Evolutionary conservation across 2,329 filamentous ascomycete genomes (phyloP).

Genomic region (Alternaria hordeiaustralica): DNA sequence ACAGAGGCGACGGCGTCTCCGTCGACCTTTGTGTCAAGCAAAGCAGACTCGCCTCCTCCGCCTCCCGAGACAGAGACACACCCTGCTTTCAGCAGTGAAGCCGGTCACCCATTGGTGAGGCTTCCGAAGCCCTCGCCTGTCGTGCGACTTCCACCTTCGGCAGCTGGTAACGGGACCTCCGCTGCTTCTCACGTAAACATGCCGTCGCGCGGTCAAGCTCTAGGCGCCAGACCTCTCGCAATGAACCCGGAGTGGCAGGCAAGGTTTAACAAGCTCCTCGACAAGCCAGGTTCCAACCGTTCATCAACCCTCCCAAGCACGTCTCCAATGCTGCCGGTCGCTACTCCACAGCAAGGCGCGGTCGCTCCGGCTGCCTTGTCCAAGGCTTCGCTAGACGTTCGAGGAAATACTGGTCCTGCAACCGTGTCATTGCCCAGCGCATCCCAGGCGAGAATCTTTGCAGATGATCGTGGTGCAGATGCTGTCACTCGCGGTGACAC

Average conservation of each 20-base stretch:
- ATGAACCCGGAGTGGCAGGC: conserved; percentile 73
- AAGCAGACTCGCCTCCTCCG: conserved; percentile 49
- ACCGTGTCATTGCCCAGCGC: conserved; percentile 72
- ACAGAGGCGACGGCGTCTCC: conserved; percentile 30
- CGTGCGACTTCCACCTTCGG: conserved; percentile 77
- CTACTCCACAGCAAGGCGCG: conserved; percentile 50
- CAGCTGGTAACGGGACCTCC: conserved; percentile 42
- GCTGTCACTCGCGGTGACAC: conserved; percentile 49
- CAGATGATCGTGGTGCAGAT: conserved; percentile 43
- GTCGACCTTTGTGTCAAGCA: conserved; percentile 23
- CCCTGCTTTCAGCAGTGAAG: conserved; percentile 74
- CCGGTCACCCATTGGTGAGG: conserved; percentile 69
- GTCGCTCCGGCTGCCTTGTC: conserved; percentile 71
- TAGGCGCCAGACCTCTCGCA: conserved; percentile 48
- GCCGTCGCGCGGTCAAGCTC: conserved; percentile 38
- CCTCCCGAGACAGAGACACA: conserved; percentile 77
- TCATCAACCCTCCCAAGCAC: conserved; percentile 37
- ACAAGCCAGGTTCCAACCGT: conserved; percentile 59
- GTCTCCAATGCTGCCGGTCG: conserved; percentile 39
- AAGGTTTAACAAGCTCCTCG: conserved; percentile 78
- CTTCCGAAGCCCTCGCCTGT: conserved; percentile 74
- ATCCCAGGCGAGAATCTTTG: conserved; percentile 26
- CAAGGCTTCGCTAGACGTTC: conserved; percentile 63
- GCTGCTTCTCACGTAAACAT: conserved; percentile 50
- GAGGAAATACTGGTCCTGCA: conserved; percentile 57